Conservation (phyloP, 1,284 basidiomycete species). For the Ustanciosporium gigantosporum region DNA sequence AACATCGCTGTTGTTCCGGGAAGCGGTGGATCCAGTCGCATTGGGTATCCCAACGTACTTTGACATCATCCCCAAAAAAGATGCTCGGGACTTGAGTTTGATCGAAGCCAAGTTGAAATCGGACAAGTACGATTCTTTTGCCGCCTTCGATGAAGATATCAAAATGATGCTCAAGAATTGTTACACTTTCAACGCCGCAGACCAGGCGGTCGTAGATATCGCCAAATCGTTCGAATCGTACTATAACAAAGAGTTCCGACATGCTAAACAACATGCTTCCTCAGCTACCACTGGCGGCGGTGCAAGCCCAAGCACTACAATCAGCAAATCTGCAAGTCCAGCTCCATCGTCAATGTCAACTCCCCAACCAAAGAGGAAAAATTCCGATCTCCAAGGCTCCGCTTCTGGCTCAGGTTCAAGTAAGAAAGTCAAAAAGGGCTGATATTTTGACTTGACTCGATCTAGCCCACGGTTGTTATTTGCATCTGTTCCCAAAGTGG, state of each 20-base stretch:
- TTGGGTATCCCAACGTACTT: conserved; percentile 81
- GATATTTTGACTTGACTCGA: no score
- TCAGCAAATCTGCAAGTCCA: no score
- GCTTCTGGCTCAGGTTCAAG: no score
- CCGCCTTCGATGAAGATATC: conserved; percentile 78
- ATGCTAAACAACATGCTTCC: conserved; percentile 30
- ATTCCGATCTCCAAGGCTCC: no score
- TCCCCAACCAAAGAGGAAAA: no score
- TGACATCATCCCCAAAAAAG: conserved; percentile 77
- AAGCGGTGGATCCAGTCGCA: conserved; percentile 71
- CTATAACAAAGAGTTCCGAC: conserved; percentile 51
- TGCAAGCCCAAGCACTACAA: no score
- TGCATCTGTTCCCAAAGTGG: no score
- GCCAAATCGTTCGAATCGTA: conserved; percentile 60
- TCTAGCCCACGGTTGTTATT: no score
- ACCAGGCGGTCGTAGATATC: conserved; percentile 72
- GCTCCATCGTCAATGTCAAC: no score
- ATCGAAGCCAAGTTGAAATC: conserved; percentile 80
- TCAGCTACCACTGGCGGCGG: no score
- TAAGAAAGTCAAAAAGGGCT: no score
- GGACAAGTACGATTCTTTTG: conserved; percentile 78
- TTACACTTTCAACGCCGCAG: conserved; percentile 78
- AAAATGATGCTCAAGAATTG: conserved; percentile 84
- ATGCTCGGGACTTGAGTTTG: conserved; percentile 82
- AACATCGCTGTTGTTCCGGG: conserved; percentile 61